Conservation (phyloP, 345 rosid species). For the Acer saccharum region DNA sequence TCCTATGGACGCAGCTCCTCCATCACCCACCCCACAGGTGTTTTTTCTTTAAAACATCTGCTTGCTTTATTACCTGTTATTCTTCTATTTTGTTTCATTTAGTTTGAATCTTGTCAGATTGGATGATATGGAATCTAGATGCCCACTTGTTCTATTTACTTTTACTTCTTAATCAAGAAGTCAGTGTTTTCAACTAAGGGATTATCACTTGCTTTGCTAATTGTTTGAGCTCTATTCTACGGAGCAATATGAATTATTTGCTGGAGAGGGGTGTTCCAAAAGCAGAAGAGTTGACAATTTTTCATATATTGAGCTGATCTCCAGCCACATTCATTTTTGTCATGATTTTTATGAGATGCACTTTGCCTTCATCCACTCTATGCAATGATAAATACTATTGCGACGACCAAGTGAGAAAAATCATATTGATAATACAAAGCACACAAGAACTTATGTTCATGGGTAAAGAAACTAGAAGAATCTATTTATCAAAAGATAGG, state of each 20-base stretch:
- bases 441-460: not conserved
- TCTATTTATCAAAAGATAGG: not conserved
- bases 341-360: not conserved
- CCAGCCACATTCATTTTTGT: too few relatives aligned
- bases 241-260: not conserved
- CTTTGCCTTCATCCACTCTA: too few relatives aligned
- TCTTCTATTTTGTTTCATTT: not conserved
- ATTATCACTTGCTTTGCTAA: not conserved
- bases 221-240: not conserved
- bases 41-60: not conserved
- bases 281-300: not conserved
- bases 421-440: not conserved
- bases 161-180: not conserved
- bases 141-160: not conserved
- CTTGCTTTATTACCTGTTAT: not conserved
- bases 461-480: not conserved
- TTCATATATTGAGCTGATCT: too few relatives aligned
- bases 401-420: not conserved
- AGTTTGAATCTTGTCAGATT: not conserved
- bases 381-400: not conserved
- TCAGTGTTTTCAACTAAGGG: not conserved
- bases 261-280: not conserved
- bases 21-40: conserved; percentile 67
- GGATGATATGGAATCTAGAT: not conserved
- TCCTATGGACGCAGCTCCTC: conserved; percentile 60